A percentile compares a stretch with the other conserved stretches of the same genome.
Conservation (phyloP, 257 asterid genomes). For the Gentiana straminea region DNA sequence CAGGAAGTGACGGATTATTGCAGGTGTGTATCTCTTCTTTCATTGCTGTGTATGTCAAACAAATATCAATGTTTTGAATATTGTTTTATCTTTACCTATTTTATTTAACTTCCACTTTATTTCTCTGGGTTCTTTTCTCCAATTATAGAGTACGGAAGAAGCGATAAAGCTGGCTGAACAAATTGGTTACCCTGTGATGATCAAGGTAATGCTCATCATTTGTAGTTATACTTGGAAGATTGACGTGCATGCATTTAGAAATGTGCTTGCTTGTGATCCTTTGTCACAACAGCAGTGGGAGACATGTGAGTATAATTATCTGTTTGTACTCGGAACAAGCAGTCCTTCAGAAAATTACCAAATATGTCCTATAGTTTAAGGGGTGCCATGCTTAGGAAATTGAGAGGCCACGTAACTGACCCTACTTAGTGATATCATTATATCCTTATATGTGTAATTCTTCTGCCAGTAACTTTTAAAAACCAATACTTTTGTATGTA, state of each 20-base stretch:
- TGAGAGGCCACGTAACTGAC: too few species aligned
- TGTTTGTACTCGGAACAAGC: slow-evolving; percentile 1
- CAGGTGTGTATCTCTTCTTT: slow-evolving; percentile 33
- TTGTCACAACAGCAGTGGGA: too few species aligned
- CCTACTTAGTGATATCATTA: too few species aligned
- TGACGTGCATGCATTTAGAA: background rate
- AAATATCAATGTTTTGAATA: background rate
- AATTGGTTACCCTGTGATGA: slow-evolving; percentile 97
- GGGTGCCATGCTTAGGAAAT: too few species aligned
- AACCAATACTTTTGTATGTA: too few species aligned
- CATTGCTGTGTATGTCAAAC: background rate
- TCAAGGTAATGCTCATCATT: slow-evolving; percentile 48
- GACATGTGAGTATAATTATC: background rate
- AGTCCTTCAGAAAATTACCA: too few species aligned
- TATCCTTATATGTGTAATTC: too few species aligned
- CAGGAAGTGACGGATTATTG: slow-evolving; percentile 93
- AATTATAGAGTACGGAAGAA: slow-evolving; percentile 79
- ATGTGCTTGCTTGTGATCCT: too few species aligned
- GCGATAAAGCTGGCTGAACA: slow-evolving; percentile 65
- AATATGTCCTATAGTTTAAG: too few species aligned
- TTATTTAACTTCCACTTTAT: background rate
- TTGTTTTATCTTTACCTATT: background rate
- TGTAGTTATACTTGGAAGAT: background rate
- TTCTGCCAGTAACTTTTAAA: too few species aligned
- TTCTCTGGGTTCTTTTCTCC: slow-evolving; percentile 9